Conservation (phyloP, 2,329 filamentous ascomycete genomes). For the Monilinia vaccinii-corymbosi region DNA sequence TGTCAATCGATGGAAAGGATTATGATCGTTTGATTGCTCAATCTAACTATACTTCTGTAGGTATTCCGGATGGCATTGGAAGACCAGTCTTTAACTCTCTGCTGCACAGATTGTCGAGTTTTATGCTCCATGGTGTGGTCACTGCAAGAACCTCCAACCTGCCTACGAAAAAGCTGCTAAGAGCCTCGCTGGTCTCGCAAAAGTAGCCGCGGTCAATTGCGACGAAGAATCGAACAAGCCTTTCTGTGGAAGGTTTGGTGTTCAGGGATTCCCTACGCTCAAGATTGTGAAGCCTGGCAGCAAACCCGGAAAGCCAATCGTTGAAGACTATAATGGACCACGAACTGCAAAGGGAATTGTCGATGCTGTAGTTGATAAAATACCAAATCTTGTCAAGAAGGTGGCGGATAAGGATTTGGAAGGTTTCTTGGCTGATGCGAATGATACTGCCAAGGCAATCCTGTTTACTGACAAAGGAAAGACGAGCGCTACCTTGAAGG, state of each 20-base stretch:
- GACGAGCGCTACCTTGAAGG: constrained; percentile 72
- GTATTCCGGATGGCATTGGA: constrained; percentile 27
- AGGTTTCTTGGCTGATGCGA: constrained; percentile 58
- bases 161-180: constrained; percentile 91
- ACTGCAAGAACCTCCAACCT: constrained; percentile 92
- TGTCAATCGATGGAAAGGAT: constrained; percentile 70
- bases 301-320: constrained; percentile 66
- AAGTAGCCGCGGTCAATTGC: constrained; percentile 91
- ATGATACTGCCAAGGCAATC: constrained; percentile 71
- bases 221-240: constrained; percentile 89
- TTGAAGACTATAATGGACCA: constrained; percentile 85
- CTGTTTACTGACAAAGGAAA: constrained; percentile 91
- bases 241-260: constrained; percentile 75
- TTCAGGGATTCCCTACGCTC: constrained; percentile 90
- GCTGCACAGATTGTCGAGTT: constrained; percentile 59
- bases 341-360: constrained; percentile 81
- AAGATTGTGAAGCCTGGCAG: constrained; percentile 86
- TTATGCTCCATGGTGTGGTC: constrained; percentile 96
- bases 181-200: constrained; percentile 81
- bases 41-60: constrained; percentile 86
- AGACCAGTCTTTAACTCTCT: constrained; percentile 1
- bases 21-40: constrained; percentile 78
- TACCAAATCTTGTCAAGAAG: constrained; percentile 82
- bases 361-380: constrained; percentile 74
- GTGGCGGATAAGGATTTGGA: constrained; percentile 73